Evolutionary conservation across 2,329 filamentous ascomycete species (phyloP), one percentile per base, ranked within the genome.

Genomic region (Cladosporium sp.): DNA sequence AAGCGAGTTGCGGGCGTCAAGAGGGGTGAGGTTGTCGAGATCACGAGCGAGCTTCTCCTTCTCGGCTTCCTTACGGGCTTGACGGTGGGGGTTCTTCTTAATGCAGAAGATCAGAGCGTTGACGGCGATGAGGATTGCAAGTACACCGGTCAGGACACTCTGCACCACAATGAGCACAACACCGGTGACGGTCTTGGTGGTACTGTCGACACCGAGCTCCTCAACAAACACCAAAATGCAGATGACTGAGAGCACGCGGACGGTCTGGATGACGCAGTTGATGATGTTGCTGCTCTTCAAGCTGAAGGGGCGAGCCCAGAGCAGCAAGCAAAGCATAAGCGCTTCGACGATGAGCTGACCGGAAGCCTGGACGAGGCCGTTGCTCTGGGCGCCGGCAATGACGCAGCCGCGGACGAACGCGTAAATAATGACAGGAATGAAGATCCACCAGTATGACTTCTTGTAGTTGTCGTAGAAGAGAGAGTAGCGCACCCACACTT

Each of bases 391-490:
- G 24, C 83, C 88, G 12, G 92, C 92, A 58, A 97, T 84, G 52
- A 92, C 83, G 54, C 84, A 86, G 49, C 92, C 91, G 73, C 93
- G 93, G 65, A 83, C 85, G 64, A 96, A 90, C 76, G 91, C 87
- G 76, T 97, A 97, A 56, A 90, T 54, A 63, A 97, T 96, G 54
- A 80, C 77, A 0, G 93, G 93, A 12, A 97, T 79, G 66, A 99
- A 97, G 19, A 96, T 72, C 92, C 92, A 97, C 93, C 93, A 99
- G 75, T 92, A 96, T 61, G 85, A 83, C 70, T 88, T 89, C 74
- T 89, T 90, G 78, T 96, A 97, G 61, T 85, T 86, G 64, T 97
- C 93, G 75, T 99, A 99, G 73, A 99, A 97, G 55, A 96, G 78
- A 63, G 88, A 93, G 78, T 99, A 99, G 74, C 93, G 95, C 68